phyloP scores from a whole-genome alignment of 2,329 filamentous ascomycete species.

The Fusarium staphyleae region DNA sequence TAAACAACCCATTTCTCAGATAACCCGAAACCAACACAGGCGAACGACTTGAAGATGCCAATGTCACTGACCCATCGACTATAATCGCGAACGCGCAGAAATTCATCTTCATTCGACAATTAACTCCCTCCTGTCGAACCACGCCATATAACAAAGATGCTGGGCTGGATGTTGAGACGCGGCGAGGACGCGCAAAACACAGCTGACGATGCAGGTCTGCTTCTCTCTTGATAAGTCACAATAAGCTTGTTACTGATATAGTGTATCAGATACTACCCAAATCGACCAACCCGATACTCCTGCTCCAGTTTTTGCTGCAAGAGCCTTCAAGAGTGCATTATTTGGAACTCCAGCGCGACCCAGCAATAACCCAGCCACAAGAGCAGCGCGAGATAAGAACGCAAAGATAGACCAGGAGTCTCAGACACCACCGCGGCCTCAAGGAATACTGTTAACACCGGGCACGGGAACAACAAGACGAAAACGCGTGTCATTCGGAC shows the following conservation, averaged over 20 bases:
- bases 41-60: constrained; percentile 7
- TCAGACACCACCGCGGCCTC: constrained; percentile 58
- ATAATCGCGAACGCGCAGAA: constrained; percentile 27
- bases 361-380: constrained; percentile 43
- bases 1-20: constrained; percentile 27
- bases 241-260: background rate
- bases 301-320: constrained; percentile 70
- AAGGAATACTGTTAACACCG: constrained; percentile 69
- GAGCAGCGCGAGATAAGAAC: constrained; percentile 37
- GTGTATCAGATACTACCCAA: constrained; percentile 51
- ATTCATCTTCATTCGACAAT: constrained; percentile 3
- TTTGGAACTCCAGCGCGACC: constrained; percentile 64
- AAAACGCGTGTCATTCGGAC: constrained; percentile 71
- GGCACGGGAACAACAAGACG: constrained; percentile 66
- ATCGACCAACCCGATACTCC: constrained; percentile 69
- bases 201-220: constrained; percentile 43
- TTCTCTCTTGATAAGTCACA: background rate
- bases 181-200: constrained; percentile 49
- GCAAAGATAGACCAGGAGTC: constrained; percentile 40
- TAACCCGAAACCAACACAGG: constrained; percentile 21
- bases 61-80: constrained; percentile 18
- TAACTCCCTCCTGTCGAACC: constrained; percentile 3
- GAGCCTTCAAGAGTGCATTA: constrained; percentile 68
- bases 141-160: constrained; percentile 51
- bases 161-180: constrained; percentile 65